phyloP scores from a whole-genome alignment of 129 eudicot genomes.

The Flaveria trinervia region DNA sequence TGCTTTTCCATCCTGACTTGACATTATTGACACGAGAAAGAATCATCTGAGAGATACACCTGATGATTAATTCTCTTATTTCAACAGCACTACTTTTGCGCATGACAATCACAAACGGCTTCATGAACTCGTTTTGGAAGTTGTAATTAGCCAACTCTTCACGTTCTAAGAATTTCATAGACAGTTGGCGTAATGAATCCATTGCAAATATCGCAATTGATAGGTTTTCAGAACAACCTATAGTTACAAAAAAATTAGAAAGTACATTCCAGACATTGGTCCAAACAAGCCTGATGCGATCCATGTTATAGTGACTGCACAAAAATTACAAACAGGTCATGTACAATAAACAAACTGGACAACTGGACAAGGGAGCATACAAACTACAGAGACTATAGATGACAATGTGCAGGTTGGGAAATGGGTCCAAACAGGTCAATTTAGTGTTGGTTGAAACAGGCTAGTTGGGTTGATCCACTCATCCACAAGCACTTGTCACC shows the following conservation, averaged over 20 bases:
- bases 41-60: slow-evolving; percentile 98
- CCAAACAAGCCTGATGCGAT: slow-evolving; percentile 98
- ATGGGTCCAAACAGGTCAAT: neutral
- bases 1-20: slow-evolving; percentile 99
- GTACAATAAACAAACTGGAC: slow-evolving; percentile 9
- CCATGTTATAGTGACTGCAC: slow-evolving; percentile 95
- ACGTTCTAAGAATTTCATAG: slow-evolving; percentile 95
- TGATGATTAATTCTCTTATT: slow-evolving; percentile 89
- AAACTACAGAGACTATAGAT: neutral
- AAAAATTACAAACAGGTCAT: slow-evolving; percentile 17
- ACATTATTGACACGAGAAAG: slow-evolving; percentile 82
- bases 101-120: slow-evolving; percentile 99
- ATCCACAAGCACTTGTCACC: slow-evolving; percentile 7
- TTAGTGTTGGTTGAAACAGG: neutral
- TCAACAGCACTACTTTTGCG: slow-evolving; percentile 95
- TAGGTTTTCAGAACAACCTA: slow-evolving; percentile 95
- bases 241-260: slow-evolving; percentile 81
- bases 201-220: slow-evolving; percentile 98
- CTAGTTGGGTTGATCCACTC: neutral
- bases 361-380: slow-evolving; percentile 1
- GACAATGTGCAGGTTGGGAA: slow-evolving; percentile 1
- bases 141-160: slow-evolving; percentile 97
- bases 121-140: slow-evolving; percentile 97
- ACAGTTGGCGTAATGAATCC: slow-evolving; percentile 94
- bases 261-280: slow-evolving; percentile 92